Percentiles rank a stretch among this genome's conserved stretches.
phyloP scores from a whole-genome alignment of 371 early-diverging fungal species.

The Circinella minor region DNA sequence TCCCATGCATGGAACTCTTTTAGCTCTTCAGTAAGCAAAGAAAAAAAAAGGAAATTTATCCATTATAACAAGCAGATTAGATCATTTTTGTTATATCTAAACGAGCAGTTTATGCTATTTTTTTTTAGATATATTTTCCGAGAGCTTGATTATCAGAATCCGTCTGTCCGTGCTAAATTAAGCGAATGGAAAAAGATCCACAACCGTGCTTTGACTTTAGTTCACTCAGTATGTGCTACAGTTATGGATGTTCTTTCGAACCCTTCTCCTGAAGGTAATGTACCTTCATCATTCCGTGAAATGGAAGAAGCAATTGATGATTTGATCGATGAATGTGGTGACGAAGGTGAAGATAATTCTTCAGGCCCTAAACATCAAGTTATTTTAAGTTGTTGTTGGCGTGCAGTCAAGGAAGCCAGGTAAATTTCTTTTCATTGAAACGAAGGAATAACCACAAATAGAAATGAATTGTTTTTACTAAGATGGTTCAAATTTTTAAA shows the following conservation, averaged over 20 bases:
- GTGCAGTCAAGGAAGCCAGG: conserved; percentile 89
- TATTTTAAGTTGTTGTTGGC: conserved; percentile 90
- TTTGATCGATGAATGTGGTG: conserved; percentile 43
- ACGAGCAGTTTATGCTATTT: too few species aligned
- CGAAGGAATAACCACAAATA: too few species aligned
- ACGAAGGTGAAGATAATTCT: conserved; percentile 30
- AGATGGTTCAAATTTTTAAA: neutral
- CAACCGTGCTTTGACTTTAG: conserved; percentile 45
- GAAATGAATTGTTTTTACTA: too few species aligned
- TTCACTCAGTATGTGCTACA: conserved; percentile 57
- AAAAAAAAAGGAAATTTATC: too few species aligned
- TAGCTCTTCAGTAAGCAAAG: conserved; percentile 62
- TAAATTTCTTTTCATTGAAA: conserved; percentile 4
- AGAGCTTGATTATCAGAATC: conserved; percentile 55
- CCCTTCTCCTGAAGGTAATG: conserved; percentile 84
- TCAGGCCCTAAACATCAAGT: conserved; percentile 77
- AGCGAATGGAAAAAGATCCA: conserved; percentile 52
- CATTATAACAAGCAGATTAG: too few species aligned
- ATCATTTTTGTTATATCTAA: too few species aligned
- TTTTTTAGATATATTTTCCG: conserved; percentile 55
- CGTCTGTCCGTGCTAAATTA: conserved; percentile 34
- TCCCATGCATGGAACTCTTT: conserved; percentile 78
- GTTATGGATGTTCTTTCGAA: conserved; percentile 76
- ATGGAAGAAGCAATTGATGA: conserved; percentile 74
- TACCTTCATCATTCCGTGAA: conserved; percentile 74